phyloP scores from a whole-genome alignment of 148 eudicot genomes.

The Camellia granthamiana region DNA sequence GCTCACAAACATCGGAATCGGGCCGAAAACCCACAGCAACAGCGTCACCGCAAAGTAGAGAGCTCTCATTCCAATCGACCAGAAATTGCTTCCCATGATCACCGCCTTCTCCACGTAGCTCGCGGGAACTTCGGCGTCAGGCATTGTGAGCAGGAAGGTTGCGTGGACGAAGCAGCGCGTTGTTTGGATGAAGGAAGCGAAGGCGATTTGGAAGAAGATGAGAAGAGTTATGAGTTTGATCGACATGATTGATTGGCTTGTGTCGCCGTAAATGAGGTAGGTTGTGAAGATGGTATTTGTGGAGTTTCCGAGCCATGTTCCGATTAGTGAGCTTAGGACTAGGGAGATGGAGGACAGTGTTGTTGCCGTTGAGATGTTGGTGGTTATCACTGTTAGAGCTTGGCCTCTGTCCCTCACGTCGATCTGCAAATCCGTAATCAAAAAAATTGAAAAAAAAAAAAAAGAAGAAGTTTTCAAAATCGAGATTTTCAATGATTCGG shows the following conservation, averaged over 20 bases:
- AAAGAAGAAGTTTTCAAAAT: not conserved
- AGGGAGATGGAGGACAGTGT: constrained; percentile 51
- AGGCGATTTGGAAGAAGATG: constrained; percentile 51
- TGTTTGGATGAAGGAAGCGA: constrained; percentile 52
- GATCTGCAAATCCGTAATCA: constrained; percentile 27
- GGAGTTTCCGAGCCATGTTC: constrained; percentile 58
- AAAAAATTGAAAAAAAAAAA: not conserved
- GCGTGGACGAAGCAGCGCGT: constrained; percentile 48
- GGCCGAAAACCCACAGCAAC: constrained; percentile 80
- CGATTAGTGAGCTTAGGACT: constrained; percentile 59
- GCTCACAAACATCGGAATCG: constrained; percentile 69
- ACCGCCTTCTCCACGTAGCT: constrained; percentile 38
- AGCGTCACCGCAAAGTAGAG: constrained; percentile 50
- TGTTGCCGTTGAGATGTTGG: constrained; percentile 48
- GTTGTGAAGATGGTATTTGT: constrained; percentile 29
- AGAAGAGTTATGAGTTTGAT: constrained; percentile 51
- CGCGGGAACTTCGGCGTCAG: constrained; percentile 40
- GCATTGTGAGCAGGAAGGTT: constrained; percentile 64
- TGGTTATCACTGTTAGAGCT: constrained; percentile 43
- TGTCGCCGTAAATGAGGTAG: constrained; percentile 51
- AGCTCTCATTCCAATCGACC: constrained; percentile 48
- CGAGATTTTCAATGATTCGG: no score
- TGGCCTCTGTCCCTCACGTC: constrained; percentile 43
- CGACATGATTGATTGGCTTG: constrained; percentile 45
- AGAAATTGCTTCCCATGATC: constrained; percentile 32